These are phyloP conservation scores for Balansia obtecta DNA, from an alignment of 2,329 filamentous ascomycete genomes.

Conservation along the genomic window DNA sequence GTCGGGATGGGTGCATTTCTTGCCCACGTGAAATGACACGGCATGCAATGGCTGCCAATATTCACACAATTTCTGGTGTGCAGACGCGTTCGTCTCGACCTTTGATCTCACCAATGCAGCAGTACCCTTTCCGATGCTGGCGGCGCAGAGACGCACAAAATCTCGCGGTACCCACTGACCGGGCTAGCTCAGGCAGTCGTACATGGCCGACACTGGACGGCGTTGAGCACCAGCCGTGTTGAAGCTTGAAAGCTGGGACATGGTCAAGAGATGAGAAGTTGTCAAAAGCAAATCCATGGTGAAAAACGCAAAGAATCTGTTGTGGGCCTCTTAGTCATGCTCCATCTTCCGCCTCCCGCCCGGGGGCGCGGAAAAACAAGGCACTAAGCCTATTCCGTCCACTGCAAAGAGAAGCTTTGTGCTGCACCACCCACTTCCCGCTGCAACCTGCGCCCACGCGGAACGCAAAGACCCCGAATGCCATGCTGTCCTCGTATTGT, in stretches of 20 bases:
- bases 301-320: not conserved
- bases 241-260: too few relatives aligned
- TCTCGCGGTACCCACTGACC: too few relatives aligned
- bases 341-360: not conserved
- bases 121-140: too few relatives aligned
- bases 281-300: not conserved
- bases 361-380: not conserved
- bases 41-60: not conserved
- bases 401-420: not conserved
- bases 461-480: constrained; percentile 7
- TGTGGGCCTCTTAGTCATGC: not conserved
- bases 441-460: not conserved
- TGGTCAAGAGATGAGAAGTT: not conserved
- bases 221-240: not conserved
- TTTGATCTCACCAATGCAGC: too few relatives aligned
- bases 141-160: too few relatives aligned
- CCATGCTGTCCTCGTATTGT: constrained; percentile 7
- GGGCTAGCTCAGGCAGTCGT: too few relatives aligned
- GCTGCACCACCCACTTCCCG: not conserved
- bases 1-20: not conserved
- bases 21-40: not conserved
- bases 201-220: too few relatives aligned
- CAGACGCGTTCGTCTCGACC: too few relatives aligned
- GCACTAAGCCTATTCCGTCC: constrained; percentile 3
- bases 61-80: too few relatives aligned